A percentile compares a stretch with the other conserved stretches of the same genome.
Evolutionary conservation across 2,329 filamentous ascomycete genomes (phyloP).

Genomic region (Thielaviopsis musarum): DNA sequence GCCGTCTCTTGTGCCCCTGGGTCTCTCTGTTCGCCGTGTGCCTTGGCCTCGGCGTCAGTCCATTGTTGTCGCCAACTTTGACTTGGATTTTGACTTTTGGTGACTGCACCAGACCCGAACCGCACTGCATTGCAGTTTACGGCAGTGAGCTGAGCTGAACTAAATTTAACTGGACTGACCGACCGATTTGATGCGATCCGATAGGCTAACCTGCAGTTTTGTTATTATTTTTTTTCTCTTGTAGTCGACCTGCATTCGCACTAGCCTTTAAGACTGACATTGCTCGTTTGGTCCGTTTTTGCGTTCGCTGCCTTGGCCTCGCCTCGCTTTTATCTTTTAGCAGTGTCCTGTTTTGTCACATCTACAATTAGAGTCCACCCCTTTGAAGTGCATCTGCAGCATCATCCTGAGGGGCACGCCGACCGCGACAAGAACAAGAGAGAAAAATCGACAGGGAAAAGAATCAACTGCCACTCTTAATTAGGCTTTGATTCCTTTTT

Average conservation of each 20-base stretch:
- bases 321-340: background rate
- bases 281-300: background rate
- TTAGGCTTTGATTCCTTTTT: background rate
- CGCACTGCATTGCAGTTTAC: background rate
- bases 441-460: background rate
- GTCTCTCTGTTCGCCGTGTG: background rate
- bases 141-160: background rate
- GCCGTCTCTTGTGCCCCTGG: background rate
- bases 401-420: background rate
- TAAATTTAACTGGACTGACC: background rate
- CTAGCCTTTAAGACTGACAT: background rate
- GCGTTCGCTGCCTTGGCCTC: background rate
- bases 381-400: background rate
- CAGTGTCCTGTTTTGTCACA: background rate
- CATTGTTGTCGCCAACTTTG: background rate
- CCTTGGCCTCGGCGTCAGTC: background rate
- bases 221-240: background rate
- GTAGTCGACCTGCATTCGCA: background rate
- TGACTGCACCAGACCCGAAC: background rate
- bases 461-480: background rate
- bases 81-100: background rate
- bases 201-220: background rate
- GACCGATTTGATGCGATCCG: background rate
- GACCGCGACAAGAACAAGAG: background rate
- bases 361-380: background rate